Base-by-base conservation (phyloP, 257 asterid species). In the Prunella vulgaris region DNA sequence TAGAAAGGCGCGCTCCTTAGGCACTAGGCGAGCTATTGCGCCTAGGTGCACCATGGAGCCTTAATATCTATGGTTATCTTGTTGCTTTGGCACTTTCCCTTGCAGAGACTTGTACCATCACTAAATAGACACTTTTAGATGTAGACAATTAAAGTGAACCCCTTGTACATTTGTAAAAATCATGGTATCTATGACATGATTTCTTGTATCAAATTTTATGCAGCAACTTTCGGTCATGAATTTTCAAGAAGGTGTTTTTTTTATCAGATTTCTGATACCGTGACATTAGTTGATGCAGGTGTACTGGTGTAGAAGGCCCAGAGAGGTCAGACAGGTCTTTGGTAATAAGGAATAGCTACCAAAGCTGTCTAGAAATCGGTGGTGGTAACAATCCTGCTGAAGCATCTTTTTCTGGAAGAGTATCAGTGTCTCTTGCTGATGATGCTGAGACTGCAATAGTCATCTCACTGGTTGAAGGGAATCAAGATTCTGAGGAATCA, bases 371-470 rank as follows among this genome's bases (percentile, higher is more conserved):
- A 66, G 94, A 70, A 71, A 62, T 64, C 64, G 74, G 61, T 60
- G 75, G 63, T 64, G 68, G 79, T 60, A 75, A 79, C 72, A 76
- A 64, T 72, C 71, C 68, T 48, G 66, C 64, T 5, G 90, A 81
- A 72, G 83, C 78, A 76, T 77, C 88, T 78, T 85, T 88, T 58
- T 77, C 90, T 28, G 96, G 96, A 73, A 84, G 93, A 79, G 84
- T 90, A 74, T 84, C 85, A 20, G 89, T 90, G 15, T 84, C 95
- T 82, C 79, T 88, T 78, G 97, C 95, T 72, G 98, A 83, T 81
- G 96, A 76, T 72, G 93, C 96, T 66, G 97, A 93, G 88, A 88
- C 98, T 8, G 96, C 94, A 77, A 77, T 90, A 21, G 89, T 85
- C 65, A 72, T 86, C 78, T 93, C 96, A 60, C 66, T 84, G 73